phyloP scores from a whole-genome alignment of 2,329 filamentous ascomycete species.

The Aureobasidium sp. region DNA sequence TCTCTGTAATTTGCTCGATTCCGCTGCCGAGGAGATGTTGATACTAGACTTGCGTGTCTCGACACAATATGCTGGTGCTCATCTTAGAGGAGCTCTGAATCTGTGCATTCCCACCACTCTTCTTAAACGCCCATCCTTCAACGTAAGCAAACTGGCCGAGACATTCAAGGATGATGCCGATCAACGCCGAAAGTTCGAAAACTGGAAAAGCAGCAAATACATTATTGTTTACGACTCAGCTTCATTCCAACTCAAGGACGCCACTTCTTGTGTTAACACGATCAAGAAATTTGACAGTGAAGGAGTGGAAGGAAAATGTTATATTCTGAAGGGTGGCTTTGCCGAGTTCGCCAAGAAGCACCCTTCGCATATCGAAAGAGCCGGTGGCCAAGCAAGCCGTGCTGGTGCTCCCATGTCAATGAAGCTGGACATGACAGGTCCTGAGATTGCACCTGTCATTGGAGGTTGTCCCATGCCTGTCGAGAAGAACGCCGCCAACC shows the following conservation, averaged over 20 bases:
- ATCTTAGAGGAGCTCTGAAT: slow-evolving; percentile 75
- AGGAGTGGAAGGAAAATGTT: slow-evolving; percentile 65
- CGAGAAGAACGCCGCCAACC: slow-evolving; percentile 61
- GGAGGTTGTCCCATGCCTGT: slow-evolving; percentile 79
- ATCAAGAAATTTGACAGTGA: slow-evolving; percentile 87
- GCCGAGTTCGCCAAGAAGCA: slow-evolving; percentile 60
- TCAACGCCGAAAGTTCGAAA: slow-evolving; percentile 63
- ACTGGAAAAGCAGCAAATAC: slow-evolving; percentile 64
- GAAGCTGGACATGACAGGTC: slow-evolving; percentile 37
- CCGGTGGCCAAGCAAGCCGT: slow-evolving; percentile 1
- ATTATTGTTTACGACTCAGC: slow-evolving; percentile 83
- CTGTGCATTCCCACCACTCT: slow-evolving; percentile 92
- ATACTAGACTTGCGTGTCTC: slow-evolving; percentile 80
- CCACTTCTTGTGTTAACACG: slow-evolving; percentile 71
- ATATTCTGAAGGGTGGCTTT: slow-evolving; percentile 77
- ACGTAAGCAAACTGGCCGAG: slow-evolving; percentile 75
- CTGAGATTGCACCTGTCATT: slow-evolving; percentile 65
- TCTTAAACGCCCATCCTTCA: slow-evolving; percentile 83
- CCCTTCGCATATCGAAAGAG: slow-evolving; percentile 53
- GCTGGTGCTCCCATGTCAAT: slow-evolving; percentile 21
- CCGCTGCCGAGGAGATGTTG: slow-evolving; percentile 47
- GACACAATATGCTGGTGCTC: slow-evolving; percentile 67
- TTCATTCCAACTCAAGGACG: slow-evolving; percentile 72
- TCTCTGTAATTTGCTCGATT: slow-evolving; percentile 39
- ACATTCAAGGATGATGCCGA: slow-evolving; percentile 63